phyloP scores from a whole-genome alignment of 352 stramenopile genomes.

The Pythium vanterpoolii region DNA sequence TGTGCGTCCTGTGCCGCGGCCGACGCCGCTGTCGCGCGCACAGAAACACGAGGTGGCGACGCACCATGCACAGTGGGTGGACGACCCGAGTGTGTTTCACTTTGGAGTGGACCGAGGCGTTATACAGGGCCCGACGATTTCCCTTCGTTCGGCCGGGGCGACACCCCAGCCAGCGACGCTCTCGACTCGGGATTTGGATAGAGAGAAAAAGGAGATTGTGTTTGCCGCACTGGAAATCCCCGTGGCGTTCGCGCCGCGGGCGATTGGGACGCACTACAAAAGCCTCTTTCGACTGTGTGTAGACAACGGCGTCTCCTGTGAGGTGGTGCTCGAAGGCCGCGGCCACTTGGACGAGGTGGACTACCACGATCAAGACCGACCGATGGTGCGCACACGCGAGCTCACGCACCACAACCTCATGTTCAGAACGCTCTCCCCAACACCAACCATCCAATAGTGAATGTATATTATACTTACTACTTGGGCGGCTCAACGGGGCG shows the following conservation, averaged over 20 bases:
- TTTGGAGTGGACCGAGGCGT: conserved; percentile 42
- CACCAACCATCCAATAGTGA: not conserved
- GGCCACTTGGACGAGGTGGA: conserved; percentile 58
- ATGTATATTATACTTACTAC: not conserved
- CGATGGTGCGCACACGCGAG: conserved; percentile 33
- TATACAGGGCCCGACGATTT: conserved; percentile 51
- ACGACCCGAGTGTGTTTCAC: conserved; percentile 61
- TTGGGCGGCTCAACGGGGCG: conserved; percentile 4
- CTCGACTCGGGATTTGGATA: conserved; percentile 31
- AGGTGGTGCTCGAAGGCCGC: conserved; percentile 67
- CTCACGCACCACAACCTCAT: conserved; percentile 54
- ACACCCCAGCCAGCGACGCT: conserved; percentile 32
- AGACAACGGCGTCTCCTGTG: conserved; percentile 52
- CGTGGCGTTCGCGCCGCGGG: conserved; percentile 47
- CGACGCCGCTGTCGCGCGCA: conserved; percentile 46
- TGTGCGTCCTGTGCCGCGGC: conserved; percentile 52
- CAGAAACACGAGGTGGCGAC: conserved; percentile 50
- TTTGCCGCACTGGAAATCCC: conserved; percentile 38
- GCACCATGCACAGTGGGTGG: conserved; percentile 49
- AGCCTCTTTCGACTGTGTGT: conserved; percentile 72
- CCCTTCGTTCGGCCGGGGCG: conserved; percentile 47
- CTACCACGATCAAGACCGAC: conserved; percentile 43
- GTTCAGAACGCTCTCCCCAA: conserved; percentile 29
- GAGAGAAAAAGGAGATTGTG: conserved; percentile 34
- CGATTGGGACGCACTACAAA: conserved; percentile 41